Conservation (phyloP, 2,329 filamentous ascomycete genomes). For the Arthrobotrys pseudoclavata region DNA sequence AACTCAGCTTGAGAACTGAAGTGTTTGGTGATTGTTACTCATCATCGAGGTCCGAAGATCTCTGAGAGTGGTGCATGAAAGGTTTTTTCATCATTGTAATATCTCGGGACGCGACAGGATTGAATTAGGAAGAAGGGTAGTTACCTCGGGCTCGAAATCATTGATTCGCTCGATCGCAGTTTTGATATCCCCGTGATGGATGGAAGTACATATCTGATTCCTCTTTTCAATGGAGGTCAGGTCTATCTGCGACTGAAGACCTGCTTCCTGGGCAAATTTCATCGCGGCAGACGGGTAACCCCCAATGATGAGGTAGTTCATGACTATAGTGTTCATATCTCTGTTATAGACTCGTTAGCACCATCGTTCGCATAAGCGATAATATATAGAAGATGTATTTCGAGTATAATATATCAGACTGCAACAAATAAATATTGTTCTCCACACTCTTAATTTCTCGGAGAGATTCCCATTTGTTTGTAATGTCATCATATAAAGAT, state of each 20-base stretch:
- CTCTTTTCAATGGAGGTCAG: conserved; percentile 80
- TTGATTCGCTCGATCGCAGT: conserved; percentile 88
- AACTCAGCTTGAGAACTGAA: conserved; percentile 89
- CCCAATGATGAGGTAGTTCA: conserved; percentile 97
- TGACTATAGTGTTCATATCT: conserved; percentile 93
- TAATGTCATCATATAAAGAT: conserved; percentile 79
- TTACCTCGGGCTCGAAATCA: conserved; percentile 89
- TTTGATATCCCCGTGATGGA: conserved; percentile 87
- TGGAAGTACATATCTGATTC: conserved; percentile 85
- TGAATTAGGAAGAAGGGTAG: conserved; percentile 37
- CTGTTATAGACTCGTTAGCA: conserved; percentile 70
- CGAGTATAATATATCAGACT: conserved; percentile 71
- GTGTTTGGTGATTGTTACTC: conserved; percentile 80
- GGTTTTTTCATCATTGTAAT: conserved; percentile 86
- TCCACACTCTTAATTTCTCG: conserved; percentile 89
- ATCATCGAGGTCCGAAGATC: conserved; percentile 83
- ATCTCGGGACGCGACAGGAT: conserved; percentile 37
- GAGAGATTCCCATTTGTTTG: conserved; percentile 99
- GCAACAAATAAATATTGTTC: conserved; percentile 75
- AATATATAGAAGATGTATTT: conserved; percentile 21
- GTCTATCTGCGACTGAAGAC: conserved; percentile 80
- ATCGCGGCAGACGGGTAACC: conserved; percentile 93
- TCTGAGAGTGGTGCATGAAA: conserved; percentile 99
- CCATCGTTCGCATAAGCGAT: not conserved
- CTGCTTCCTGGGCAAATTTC: conserved; percentile 94